Evolutionary conservation across 2,329 filamentous ascomycete genomes (phyloP).

Genomic region (Aspergillus pseudoviridinutans): DNA sequence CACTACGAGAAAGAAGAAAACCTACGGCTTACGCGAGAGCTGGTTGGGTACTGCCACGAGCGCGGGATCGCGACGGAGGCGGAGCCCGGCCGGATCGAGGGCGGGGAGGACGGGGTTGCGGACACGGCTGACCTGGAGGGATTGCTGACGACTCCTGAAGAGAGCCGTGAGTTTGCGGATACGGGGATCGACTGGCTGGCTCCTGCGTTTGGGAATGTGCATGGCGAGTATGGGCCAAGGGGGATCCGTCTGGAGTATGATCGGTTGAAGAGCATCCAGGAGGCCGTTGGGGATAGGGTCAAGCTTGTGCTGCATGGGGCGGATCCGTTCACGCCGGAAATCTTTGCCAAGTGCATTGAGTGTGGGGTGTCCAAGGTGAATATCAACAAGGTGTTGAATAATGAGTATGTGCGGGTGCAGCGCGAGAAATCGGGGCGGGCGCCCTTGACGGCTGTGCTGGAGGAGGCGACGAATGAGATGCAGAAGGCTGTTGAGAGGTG

Average conservation of each 20-base stretch:
- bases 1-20: conserved; percentile 70
- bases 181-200: conserved; percentile 72
- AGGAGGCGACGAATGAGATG: conserved; percentile 53
- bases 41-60: conserved; percentile 61
- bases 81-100: conserved; percentile 67
- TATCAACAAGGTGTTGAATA: conserved; percentile 57
- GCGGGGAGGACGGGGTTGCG: conserved; percentile 69
- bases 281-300: conserved; percentile 47
- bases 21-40: conserved; percentile 58
- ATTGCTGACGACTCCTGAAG: conserved; percentile 63
- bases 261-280: conserved; percentile 47
- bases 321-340: conserved; percentile 53
- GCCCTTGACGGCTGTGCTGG: conserved; percentile 52
- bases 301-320: conserved; percentile 56
- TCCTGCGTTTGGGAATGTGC: conserved; percentile 72
- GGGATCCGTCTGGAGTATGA: conserved; percentile 62
- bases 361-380: conserved; percentile 56
- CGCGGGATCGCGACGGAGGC: conserved; percentile 66
- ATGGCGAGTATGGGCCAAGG: conserved; percentile 66
- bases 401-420: conserved; percentile 47
- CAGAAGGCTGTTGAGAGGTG: conserved; percentile 53
- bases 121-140: conserved; percentile 62
- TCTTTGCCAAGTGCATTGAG: conserved; percentile 52
- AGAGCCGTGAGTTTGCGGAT: conserved; percentile 66
- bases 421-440: conserved; percentile 48